Base-by-base conservation (phyloP, 495 filamentous ascomycete genomes). In the Hypoxylon lenormandii region DNA sequence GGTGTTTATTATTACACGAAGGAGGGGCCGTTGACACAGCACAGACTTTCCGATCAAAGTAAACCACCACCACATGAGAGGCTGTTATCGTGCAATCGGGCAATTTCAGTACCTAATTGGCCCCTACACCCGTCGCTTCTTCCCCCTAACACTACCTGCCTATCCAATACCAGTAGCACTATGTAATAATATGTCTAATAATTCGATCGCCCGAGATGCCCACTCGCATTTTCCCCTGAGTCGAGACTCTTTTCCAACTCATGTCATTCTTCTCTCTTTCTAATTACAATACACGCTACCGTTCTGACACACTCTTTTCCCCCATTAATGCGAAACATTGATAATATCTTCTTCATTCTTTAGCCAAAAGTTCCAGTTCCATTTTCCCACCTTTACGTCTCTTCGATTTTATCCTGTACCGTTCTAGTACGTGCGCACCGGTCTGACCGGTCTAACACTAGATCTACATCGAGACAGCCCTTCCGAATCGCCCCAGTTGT, bases 21-120 rank as follows among this genome's bases (percentile, higher is more conserved):
- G 19, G 40, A 45, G 46, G 45, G 23, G 33, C 23, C 43, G 13
- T 21, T 28, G 42, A 54, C 49, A 43, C 50, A 50, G 51, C 61
- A 70, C 60, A 65, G 67, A 64, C 66, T 70, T 64, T 64, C 66
- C 60, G 60, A 64, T 54, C 54, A 59, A 67, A 61, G 64, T 56
- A 56, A 67, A 62, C 37, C 43, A 38, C 37, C 43, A 38, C 28
- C 23, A 37, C 12, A 38, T 37, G 50, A 52, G 50, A 52, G 45
- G 49, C 55, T 60, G 60, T 60, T 64, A 65, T 65, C 61, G 51
- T 64, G 45, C 28, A 61, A 38, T 56, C 26, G n/a, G n/a, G n/a
- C n/a, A n/a, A n/a, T n/a, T n/a, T n/a, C 21, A 47, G 45, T 57
- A 65, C 67, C 67, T 70, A 56, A 70, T 66, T 70, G 62, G 67